Base-by-base conservation (phyloP, 2,329 filamentous ascomycete species). In the Pseudocercospora musae region DNA sequence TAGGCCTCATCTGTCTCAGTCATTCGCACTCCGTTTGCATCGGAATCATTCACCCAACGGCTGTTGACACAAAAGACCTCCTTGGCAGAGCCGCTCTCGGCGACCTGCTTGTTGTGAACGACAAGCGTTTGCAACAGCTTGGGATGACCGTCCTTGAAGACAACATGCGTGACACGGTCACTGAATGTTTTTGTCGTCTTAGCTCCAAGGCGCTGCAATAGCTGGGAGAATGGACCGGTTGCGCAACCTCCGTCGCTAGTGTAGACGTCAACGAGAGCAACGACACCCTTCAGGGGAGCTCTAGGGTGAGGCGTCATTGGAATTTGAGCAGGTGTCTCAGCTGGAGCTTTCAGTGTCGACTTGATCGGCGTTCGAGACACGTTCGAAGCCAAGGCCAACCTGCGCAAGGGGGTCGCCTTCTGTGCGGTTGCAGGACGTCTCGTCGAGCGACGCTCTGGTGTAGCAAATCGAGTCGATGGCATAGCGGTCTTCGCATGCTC, bases 141-240 rank as follows among this genome's bases (percentile, higher is more conserved):
- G 0, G 74, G 74, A 18, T 73, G 73, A 6, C 75, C 75, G 50
- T 77, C 74, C 57, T 77, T 77, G 73, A 73, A 77, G 46, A 77
- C 67, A 10, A 77, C 71, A 46, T 77, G 75, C 2, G 74, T 76
- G 20, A 76, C 68, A 23, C 70, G 69, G n/a, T 76, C 74, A 55
- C 64, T 73, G 71, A 73, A 76, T 4, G 66, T 69, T 61, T 73
- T 74, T 10, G 72, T 74, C 0, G 74, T 75, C 57, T 70, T 72
- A 3, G 75, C 75, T 8, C 75, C 75, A 2, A 77, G 66, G 5
- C 74, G 70, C 46, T 74, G 73, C 9, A 76, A 69, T 11, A 75
- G 66, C 4, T 71, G 68, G 9, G 73, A 66, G 62, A 76, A 77
- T 2, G 72, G 71, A 13, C 70, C 65, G 3, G 74, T 75, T 7